These are phyloP conservation scores for Scopulariopsis brevicaulis DNA, from an alignment of 2,329 filamentous ascomycete species.

Conservation along the genomic window DNA sequence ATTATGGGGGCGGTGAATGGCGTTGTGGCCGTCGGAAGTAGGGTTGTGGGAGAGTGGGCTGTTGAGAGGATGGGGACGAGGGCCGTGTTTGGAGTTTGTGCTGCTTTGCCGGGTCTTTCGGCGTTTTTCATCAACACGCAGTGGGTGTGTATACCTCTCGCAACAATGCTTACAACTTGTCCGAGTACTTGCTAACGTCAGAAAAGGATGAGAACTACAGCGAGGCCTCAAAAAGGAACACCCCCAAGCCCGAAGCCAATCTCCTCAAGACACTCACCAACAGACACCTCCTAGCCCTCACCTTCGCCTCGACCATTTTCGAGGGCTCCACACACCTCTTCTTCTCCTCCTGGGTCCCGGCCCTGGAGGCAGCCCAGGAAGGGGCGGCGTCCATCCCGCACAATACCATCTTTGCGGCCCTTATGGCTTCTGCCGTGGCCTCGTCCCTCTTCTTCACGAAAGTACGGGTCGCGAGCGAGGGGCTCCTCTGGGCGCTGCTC, in stretches of 20 bases:
- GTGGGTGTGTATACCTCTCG: slow-evolving; percentile 25
- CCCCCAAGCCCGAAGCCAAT: slow-evolving; percentile 6
- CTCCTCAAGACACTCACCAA: slow-evolving; percentile 18
- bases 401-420: slow-evolving; percentile 42
- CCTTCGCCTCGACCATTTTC: slow-evolving; percentile 41
- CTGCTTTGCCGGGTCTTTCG: slow-evolving; percentile 25
- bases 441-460: slow-evolving; percentile 39
- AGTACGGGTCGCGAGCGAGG: neutral
- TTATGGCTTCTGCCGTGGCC: slow-evolving; percentile 49
- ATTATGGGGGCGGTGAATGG: slow-evolving; percentile 39
- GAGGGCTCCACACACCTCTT: slow-evolving; percentile 49
- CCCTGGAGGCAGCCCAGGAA: slow-evolving; percentile 26
- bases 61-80: slow-evolving; percentile 33
- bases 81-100: slow-evolving; percentile 32
- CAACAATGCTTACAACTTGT: neutral
- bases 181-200: neutral
- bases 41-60: slow-evolving; percentile 38
- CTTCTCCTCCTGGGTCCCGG: slow-evolving; percentile 47
- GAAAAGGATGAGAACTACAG: slow-evolving; percentile 38
- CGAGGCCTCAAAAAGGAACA: slow-evolving; percentile 1
- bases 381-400: slow-evolving; percentile 20
- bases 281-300: slow-evolving; percentile 35
- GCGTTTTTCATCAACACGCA: slow-evolving; percentile 28
- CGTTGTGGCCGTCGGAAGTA: slow-evolving; percentile 38
- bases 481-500: slow-evolving; percentile 24